Evolutionary conservation across 2,329 filamentous ascomycete species (phyloP).

Genomic region (Aspergillus ibericus): DNA sequence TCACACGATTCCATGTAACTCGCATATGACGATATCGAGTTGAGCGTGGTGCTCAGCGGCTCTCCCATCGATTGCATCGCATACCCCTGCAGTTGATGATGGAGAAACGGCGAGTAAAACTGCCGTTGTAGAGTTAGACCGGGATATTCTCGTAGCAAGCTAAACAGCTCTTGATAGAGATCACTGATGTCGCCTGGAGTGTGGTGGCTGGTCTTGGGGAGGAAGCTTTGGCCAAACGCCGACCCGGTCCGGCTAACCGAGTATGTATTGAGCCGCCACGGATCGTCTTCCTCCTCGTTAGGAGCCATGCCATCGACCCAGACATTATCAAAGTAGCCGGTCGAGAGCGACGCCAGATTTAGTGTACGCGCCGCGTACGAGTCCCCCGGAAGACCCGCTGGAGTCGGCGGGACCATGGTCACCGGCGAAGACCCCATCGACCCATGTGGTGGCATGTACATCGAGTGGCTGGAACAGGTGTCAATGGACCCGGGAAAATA

Average conservation of each 20-base stretch:
- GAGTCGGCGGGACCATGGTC: not conserved
- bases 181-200: not conserved
- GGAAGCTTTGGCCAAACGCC: slow-evolving; percentile 11
- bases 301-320: not conserved
- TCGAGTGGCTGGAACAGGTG: not conserved
- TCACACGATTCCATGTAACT: slow-evolving; percentile 12
- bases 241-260: slow-evolving; percentile 1
- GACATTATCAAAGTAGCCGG: not conserved
- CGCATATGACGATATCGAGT: slow-evolving; percentile 14
- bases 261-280: not conserved
- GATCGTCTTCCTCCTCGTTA: not conserved
- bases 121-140: slow-evolving; percentile 15
- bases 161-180: slow-evolving; percentile 11
- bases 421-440: not conserved
- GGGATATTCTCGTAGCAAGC: slow-evolving; percentile 13
- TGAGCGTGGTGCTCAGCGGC: slow-evolving; percentile 15
- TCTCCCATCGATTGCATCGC: slow-evolving; percentile 15
- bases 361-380: not conserved
- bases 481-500: slow-evolving; percentile 4
- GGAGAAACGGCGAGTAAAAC: slow-evolving; percentile 19
- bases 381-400: not conserved
- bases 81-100: slow-evolving; percentile 15
- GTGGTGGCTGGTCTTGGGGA: not conserved
- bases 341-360: not conserved
- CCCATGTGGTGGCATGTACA: not conserved